phyloP scores from a whole-genome alignment of 441 rosid genomes.

The Kokia cookei region DNA sequence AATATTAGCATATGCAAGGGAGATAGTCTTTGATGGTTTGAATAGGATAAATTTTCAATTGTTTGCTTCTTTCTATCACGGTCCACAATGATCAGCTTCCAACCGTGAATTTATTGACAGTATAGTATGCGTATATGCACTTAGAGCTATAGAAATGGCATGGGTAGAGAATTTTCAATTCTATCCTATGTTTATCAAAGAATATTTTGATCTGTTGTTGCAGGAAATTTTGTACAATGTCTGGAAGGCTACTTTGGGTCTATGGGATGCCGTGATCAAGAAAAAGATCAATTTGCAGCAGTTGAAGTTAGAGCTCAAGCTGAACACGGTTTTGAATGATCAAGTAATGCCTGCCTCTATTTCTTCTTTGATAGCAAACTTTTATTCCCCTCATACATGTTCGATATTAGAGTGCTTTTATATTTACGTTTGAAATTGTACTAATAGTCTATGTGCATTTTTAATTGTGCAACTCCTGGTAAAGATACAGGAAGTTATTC shows the following conservation, averaged over 20 bases:
- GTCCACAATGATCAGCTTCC: neutral
- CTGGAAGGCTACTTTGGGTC: constrained; percentile 55
- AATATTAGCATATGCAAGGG: neutral
- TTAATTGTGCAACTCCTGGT: neutral
- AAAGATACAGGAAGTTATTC: neutral
- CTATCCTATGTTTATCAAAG: neutral
- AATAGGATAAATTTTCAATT: neutral
- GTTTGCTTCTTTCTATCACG: neutral
- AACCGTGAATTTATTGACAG: neutral
- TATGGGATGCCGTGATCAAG: constrained; percentile 64
- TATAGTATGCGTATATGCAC: neutral
- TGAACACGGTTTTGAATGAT: constrained; percentile 52
- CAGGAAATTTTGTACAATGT: constrained; percentile 73
- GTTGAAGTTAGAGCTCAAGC: constrained; percentile 68
- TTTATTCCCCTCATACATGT: neutral
- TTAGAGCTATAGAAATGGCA: neutral
- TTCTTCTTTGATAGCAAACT: neutral
- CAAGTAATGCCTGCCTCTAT: constrained; percentile 48
- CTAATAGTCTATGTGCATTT: neutral
- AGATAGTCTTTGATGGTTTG: neutral
- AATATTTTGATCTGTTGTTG: constrained; percentile 17
- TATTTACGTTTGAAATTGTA: neutral
- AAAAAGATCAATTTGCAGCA: constrained; percentile 68
- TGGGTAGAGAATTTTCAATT: neutral
- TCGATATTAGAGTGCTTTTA: neutral